Base-by-base conservation (phyloP, 495 filamentous ascomycete genomes). In the Halenospora varia region DNA sequence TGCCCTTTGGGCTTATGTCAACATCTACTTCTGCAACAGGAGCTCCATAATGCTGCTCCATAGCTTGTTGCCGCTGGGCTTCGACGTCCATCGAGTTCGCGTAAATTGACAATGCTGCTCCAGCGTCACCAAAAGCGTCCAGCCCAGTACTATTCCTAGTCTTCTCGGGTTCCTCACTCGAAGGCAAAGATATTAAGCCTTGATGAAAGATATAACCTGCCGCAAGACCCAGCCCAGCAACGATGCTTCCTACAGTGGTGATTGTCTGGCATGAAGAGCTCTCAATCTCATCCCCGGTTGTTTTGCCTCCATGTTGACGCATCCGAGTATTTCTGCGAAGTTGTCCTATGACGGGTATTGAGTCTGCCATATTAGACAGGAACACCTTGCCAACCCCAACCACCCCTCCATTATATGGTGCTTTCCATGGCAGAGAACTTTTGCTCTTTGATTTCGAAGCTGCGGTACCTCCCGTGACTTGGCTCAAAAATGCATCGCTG, bases 311-410 rank as follows among this genome's bases (percentile, higher is more conserved):
- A 46, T 64, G 52, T 48, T 62, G 55, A 26, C 57, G 25, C 56
- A 63, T 63, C n/a, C 62, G 26, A 9, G 52, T 54, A 55, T 63
- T 59, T 23, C 58, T 40, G 22, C 62, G 55, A 10, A 63, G 22
- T 17, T 63, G 52, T 11, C 62, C 59, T 18, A 68, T 23, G 40
- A 65, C 24, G 8, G 66, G 66, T 29, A 68, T 53, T 3, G 60
- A 63, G 26, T 68, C 63, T 15, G 55, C 57, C 15, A 68, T 44
- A 44, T n/a, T 58, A 15, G 51, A 47, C n/a, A 62, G 11, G 25
- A 65, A 63, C 11, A 54, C 39, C 0, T 45, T 29, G 9, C 56
- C 57, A 13, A 65, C 39, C 1, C 49, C 66, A 9, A 64, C 2
- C 6, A 56, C 18, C 18, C 63, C 63, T 4, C 54, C 40, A 35